Evolutionary conservation across 345 rosid genomes (phyloP).

Genomic region (Laguncularia racemosa): DNA sequence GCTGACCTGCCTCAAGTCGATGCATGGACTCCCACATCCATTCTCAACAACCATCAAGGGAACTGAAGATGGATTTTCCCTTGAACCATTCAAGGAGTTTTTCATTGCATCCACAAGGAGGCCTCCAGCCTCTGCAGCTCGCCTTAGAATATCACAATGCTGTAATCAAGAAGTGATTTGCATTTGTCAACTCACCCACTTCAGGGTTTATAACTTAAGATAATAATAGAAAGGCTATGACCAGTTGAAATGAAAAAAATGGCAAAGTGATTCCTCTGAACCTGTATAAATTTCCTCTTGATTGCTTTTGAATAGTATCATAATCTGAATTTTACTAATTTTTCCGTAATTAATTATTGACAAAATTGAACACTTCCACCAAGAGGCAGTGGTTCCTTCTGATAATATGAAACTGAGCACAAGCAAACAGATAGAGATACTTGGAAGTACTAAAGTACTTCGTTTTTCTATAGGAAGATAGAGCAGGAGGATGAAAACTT

Average conservation of each 20-base stretch:
- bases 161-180: constrained; percentile 21
- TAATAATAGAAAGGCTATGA: neutral
- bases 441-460: neutral
- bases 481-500: constrained; percentile 3
- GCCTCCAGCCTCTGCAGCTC: constrained; percentile 96
- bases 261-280: neutral
- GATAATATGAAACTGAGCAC: neutral
- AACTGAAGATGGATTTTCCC: constrained; percentile 56
- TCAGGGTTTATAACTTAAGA: neutral
- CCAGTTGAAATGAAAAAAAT: neutral
- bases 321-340: neutral
- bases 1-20: constrained; percentile 97
- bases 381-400: neutral
- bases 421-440: neutral
- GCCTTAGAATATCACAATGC: constrained; percentile 93
- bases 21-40: constrained; percentile 99
- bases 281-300: too few species aligned
- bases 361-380: too few species aligned
- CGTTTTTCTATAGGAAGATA: neutral
- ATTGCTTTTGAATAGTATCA: too few species aligned
- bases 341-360: neutral
- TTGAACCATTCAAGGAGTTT: constrained; percentile 47
- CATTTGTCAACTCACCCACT: neutral
- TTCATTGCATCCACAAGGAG: constrained; percentile 91
- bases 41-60: constrained; percentile 98